These are phyloP conservation scores for Magnolia changhungtana DNA, from an alignment of 164 flowering plant genomes.

Conservation along the genomic window DNA sequence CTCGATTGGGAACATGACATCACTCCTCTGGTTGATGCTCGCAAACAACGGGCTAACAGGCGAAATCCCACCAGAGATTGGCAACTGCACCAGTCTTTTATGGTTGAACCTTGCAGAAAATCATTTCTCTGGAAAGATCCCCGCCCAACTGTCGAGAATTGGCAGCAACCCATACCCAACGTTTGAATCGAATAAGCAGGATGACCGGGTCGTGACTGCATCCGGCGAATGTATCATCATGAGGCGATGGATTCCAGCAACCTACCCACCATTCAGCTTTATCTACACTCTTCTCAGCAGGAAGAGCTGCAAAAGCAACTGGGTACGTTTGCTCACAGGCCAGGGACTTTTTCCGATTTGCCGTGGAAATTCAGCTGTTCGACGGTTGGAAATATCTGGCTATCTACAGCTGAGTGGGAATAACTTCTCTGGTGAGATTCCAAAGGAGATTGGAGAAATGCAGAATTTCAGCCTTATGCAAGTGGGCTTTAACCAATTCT, in stretches of 20 bases:
- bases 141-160: conserved; percentile 53
- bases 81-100: conserved; percentile 75
- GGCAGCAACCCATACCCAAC: conserved; percentile 51
- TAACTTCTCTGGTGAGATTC: conserved; percentile 55
- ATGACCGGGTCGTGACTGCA: conserved; percentile 34
- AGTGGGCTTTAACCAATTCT: conserved; percentile 49
- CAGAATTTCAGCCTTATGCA: conserved; percentile 63
- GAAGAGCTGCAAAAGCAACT: conserved; percentile 61
- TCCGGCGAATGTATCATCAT: conserved; percentile 76
- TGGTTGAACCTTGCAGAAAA: conserved; percentile 90
- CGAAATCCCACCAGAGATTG: conserved; percentile 71
- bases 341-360: conserved; percentile 65
- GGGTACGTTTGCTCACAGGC: conserved; percentile 70
- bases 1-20: conserved; percentile 59
- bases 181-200: conserved; percentile 37
- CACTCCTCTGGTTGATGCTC: conserved; percentile 88
- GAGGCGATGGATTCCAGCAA: conserved; percentile 89
- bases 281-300: conserved; percentile 58
- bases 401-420: conserved; percentile 79
- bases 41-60: conserved; percentile 64
- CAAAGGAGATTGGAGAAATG: conserved; percentile 59
- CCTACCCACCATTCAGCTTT: conserved; percentile 85
- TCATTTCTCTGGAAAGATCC: conserved; percentile 53
- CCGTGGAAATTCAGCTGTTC: conserved; percentile 16
- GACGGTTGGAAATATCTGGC: conserved; percentile 51